Evolutionary conservation across 2,329 filamentous ascomycete species (phyloP), one percentile per base, ranked within the genome.

Genomic region (Scleromitrula shiraiana): DNA sequence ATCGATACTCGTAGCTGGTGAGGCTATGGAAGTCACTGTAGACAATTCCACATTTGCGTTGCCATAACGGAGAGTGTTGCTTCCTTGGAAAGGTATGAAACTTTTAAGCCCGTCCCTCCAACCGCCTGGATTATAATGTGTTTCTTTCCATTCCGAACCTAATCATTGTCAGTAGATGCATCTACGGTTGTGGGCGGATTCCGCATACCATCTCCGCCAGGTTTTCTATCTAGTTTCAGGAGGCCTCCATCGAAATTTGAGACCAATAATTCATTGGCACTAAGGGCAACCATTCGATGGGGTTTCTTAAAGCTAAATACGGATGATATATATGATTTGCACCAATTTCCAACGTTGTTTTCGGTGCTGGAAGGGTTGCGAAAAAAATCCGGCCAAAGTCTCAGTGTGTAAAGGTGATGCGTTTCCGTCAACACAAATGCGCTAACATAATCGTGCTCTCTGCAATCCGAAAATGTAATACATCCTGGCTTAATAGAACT

Each of bases 361-460:
- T 94, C 88, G 14, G 83, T 78, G 17, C 80, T 80, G 1, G 76
- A 73, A 50, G 76, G 74, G 64, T 81, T 82, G 51, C 82, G 76
- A 65, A 97, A 95, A 62, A 87, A 84, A 57, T 93, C 87, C 24
- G 86, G 84, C 50, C 84, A 82, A 41, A 98, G 68, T n/a, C 77
- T 84, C 56, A 98, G 75, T 10, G 87, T 89, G 68, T 90, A 90
- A 15, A 98, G 73, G 55, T 88, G 81, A 61, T 83, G 86, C n/a
- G 77, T 73, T 52, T 81, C 77, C 52, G 90, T 91, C 59, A 95
- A 73, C 42, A 86, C 85, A 65, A 89, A 94, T 36, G 89, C 76
- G 57, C 78, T 84, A 43, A 96, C 70, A 52, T 82, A 77, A 71
- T 95, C 86, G 59, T 84, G 83, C 51, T 88, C 85, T 53, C 81